Evolutionary conservation across 23 red algal species (phyloP).

Genomic region (Chondrus crispus): DNA sequence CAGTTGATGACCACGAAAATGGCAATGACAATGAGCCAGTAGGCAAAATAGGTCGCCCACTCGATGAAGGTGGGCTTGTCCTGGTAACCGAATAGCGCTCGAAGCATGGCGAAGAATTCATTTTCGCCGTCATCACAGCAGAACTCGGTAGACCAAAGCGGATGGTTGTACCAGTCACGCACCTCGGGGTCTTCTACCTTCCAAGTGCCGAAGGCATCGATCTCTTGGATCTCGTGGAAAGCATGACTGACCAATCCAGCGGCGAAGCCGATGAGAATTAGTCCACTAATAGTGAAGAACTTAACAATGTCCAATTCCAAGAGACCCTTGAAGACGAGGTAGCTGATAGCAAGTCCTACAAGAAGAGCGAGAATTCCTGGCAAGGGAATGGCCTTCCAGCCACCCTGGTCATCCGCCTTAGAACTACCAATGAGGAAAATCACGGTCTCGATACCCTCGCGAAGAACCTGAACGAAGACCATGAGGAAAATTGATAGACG

Average conservation of each 20-base stretch:
- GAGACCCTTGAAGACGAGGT: slow-evolving; percentile 67
- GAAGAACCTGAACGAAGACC: slow-evolving; percentile 76
- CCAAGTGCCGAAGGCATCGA: slow-evolving; percentile 69
- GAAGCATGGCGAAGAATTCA: slow-evolving; percentile 81
- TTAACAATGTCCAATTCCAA: slow-evolving; percentile 62
- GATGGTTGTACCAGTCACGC: slow-evolving; percentile 80
- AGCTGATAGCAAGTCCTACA: slow-evolving; percentile 46
- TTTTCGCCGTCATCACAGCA: slow-evolving; percentile 82
- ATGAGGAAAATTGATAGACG: slow-evolving; percentile 58
- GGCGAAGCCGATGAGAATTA: slow-evolving; percentile 81
- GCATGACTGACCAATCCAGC: slow-evolving; percentile 75
- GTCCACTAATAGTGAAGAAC: slow-evolving; percentile 67
- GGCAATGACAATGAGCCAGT: slow-evolving; percentile 61
- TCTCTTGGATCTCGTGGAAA: slow-evolving; percentile 78
- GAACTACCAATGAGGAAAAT: slow-evolving; percentile 75
- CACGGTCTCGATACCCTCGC: slow-evolving; percentile 84
- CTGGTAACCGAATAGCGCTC: slow-evolving; percentile 86
- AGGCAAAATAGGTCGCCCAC: slow-evolving; percentile 64
- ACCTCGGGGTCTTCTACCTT: background rate
- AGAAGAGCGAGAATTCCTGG: slow-evolving; percentile 68
- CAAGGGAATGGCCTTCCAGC: slow-evolving; percentile 70
- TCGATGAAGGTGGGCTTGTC: slow-evolving; percentile 76
- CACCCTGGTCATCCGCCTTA: slow-evolving; percentile 28
- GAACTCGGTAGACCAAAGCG: slow-evolving; percentile 60
- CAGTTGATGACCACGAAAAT: slow-evolving; percentile 62